Evolutionary conservation across 345 rosid genomes (phyloP), one percentile per base, ranked within the genome.

Genomic region (Abelmoschus esculentus): DNA sequence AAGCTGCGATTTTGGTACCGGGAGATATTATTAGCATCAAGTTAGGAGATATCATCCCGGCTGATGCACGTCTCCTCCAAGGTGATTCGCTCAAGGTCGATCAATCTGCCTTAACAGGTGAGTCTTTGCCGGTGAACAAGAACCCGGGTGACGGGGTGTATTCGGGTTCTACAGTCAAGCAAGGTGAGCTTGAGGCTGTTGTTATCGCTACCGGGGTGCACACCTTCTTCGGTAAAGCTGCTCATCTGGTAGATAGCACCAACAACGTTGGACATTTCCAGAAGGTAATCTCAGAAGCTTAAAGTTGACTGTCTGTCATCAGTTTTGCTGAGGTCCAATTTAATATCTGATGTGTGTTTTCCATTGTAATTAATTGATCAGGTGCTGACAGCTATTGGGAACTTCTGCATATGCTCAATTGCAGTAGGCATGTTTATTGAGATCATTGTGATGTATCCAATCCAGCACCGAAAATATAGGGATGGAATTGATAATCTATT

Each of bases 161-260:
- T 31, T 55, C 59, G 13, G 59, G 59, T 55, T 55, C 59, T 55
- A 55, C 59, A 2, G 59, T 55, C 59, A 55, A 55, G 59, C 59
- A 55, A 55, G 59, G 59, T 22, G 59, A 55, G 59, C 29, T 55
- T 10, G 59, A 55, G 59, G 59, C 59, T 11, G 29, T 55, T 55
- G 59, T 55, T 22, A 55, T 55, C 6, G 59, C 59, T 3, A 55
- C 59, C 18, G 59, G 59, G 5, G 59, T 55, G 8, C 59, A 55
- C 59, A 55, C 59, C 59, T 55, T 55, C 59, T 55, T 55, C 4
- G 59, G 59, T 3, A 55, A 55, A 55, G 59, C 59, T 19, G 59
- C 59, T 55, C 59, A 55, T 6, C 59, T 55, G 59, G 59, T 55
- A 3, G 59, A 55, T 55, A 55, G 59, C 59, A 55, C 59, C 59